Conservation (phyloP, 2,329 filamentous ascomycete species). For the Alternaria novae-zelandiae region DNA sequence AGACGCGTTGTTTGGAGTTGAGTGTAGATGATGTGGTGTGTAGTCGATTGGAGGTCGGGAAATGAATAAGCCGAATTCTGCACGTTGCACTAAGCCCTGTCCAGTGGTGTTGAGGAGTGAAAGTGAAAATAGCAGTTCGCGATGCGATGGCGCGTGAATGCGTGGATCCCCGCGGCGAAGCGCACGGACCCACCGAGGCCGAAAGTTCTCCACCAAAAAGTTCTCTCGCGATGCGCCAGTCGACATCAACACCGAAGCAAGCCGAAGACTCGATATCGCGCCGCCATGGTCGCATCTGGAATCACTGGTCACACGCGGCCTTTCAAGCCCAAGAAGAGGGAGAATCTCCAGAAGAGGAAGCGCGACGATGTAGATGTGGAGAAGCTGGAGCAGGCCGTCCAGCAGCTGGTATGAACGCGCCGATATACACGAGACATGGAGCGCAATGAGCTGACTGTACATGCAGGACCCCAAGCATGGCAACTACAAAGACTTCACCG, state of each 20-base stretch:
- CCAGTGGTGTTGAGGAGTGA: background rate
- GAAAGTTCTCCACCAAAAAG: constrained; percentile 32
- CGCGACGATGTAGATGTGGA: constrained; percentile 59
- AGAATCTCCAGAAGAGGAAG: constrained; percentile 59
- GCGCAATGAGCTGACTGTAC: background rate
- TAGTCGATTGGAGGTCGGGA: background rate
- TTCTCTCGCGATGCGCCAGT: constrained; percentile 25
- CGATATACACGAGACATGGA: background rate
- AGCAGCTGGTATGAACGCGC: constrained; percentile 44
- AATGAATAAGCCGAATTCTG: background rate
- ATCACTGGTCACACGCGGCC: constrained; percentile 52
- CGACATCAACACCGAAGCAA: constrained; percentile 3
- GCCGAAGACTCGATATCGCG: constrained; percentile 7
- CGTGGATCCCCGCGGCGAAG: constrained; percentile 27
- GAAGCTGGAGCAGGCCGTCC: constrained; percentile 53
- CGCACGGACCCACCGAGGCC: constrained; percentile 23
- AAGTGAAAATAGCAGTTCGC: background rate
- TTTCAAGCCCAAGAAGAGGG: constrained; percentile 65
- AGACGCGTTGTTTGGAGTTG: background rate
- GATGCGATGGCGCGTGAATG: constrained; percentile 1
- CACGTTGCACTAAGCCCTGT: background rate
- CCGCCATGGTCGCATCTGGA: constrained; percentile 38
- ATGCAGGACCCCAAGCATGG: constrained; percentile 65
- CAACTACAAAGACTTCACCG: constrained; percentile 72
- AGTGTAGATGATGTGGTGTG: background rate